Conservation (phyloP, 768 basidiomycete species). For the Leccinellum albellum region DNA sequence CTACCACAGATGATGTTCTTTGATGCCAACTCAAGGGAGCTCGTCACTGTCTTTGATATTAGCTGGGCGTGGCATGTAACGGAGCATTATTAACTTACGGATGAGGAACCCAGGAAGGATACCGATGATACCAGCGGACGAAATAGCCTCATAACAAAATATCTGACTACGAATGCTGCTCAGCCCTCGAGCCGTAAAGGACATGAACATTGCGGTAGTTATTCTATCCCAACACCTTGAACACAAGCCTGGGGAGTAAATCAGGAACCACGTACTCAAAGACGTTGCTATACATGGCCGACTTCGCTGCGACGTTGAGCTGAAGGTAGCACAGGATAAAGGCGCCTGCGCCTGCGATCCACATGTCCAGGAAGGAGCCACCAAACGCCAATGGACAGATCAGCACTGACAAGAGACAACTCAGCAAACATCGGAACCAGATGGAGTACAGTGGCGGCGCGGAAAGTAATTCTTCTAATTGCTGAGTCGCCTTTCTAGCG, state of each 20-base stretch:
- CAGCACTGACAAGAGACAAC: conserved; percentile 66
- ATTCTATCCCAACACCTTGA: conserved; percentile 48
- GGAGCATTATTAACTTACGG: conserved; percentile 39
- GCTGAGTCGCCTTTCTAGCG: conserved; percentile 67
- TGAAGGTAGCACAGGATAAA: conserved; percentile 68
- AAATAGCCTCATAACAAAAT: conserved; percentile 92
- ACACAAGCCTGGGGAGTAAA: not conserved
- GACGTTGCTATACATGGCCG: conserved; percentile 81
- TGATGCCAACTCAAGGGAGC: conserved; percentile 78
- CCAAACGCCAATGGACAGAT: conserved; percentile 87
- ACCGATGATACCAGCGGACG: conserved; percentile 81
- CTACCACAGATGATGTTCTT: conserved; percentile 83
- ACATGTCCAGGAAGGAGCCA: conserved; percentile 81
- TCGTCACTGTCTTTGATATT: conserved; percentile 52
- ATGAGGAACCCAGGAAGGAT: conserved; percentile 90
- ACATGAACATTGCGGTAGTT: conserved; percentile 76
- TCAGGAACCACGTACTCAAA: conserved; percentile 60
- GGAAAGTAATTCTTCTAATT: conserved; percentile 60
- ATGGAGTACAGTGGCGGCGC: conserved; percentile 62
- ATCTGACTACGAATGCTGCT: conserved; percentile 72
- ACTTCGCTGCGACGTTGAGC: conserved; percentile 69
- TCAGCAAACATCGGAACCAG: conserved; percentile 59
- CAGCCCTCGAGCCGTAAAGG: conserved; percentile 76
- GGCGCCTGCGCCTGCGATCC: conserved; percentile 69
- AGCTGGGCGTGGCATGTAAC: not conserved